These are phyloP conservation scores for Lachnellula occidentalis DNA, from an alignment of 2,329 filamentous ascomycete genomes.

Conservation along the genomic window DNA sequence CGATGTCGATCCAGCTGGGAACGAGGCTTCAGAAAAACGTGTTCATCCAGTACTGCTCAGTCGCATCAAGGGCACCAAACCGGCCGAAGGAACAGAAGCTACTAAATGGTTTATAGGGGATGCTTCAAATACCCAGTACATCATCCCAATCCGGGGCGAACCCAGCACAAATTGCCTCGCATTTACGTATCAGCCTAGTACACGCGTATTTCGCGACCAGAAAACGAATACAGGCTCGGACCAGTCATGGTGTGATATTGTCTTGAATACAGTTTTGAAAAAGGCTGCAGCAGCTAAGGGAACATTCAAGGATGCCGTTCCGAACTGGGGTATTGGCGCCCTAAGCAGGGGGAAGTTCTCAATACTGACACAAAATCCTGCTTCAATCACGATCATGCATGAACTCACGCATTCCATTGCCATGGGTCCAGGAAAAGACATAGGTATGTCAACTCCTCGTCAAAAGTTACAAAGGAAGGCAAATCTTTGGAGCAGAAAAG, in stretches of 20 bases:
- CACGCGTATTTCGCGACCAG: not conserved
- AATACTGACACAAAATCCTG: not conserved
- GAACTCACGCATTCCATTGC: not conserved
- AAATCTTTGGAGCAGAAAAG: no score
- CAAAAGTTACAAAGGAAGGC: no score
- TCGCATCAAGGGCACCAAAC: not conserved
- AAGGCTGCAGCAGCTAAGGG: not conserved
- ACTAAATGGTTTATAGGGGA: not conserved
- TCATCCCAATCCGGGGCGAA: not conserved
- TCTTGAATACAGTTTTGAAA: not conserved
- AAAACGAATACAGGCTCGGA: not conserved
- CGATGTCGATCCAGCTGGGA: not conserved
- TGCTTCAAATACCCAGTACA: not conserved
- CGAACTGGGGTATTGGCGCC: not conserved
- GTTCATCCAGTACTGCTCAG: not conserved
- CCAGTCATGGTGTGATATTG: not conserved
- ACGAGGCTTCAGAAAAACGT: not conserved
- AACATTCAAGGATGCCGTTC: not conserved
- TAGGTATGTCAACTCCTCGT: not conserved
- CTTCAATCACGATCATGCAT: not conserved
- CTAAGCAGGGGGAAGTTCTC: not conserved
- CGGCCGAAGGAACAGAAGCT: not conserved
- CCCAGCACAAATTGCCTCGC: not conserved
- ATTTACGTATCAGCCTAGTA: not conserved
- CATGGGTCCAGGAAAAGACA: not conserved